Percentiles rank a stretch among this genome's conserved stretches.
Evolutionary conservation across 805 yeast species (phyloP).

Genomic region (Hanseniaspora meyeri): DNA sequence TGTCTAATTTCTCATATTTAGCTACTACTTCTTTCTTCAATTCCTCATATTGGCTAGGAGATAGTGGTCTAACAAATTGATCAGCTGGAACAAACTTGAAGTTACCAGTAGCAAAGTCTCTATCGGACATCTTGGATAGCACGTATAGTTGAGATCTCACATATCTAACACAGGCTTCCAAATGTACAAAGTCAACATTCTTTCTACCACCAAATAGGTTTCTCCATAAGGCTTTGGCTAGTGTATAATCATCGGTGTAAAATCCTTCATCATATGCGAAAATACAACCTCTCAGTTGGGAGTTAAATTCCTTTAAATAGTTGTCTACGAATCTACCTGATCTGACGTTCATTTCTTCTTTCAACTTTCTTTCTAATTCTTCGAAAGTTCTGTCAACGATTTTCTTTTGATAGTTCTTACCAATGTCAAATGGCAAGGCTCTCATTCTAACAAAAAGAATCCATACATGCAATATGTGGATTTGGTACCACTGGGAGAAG

Average conservation of each 20-base stretch:
- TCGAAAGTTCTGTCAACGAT: slow-evolving; percentile 77
- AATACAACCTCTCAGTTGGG: slow-evolving; percentile 79
- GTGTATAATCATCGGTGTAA: slow-evolving; percentile 59
- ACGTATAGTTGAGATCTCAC: slow-evolving; percentile 83
- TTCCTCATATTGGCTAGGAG: slow-evolving; percentile 48
- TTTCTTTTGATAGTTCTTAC: slow-evolving; percentile 82
- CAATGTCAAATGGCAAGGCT: slow-evolving; percentile 83
- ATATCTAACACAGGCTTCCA: slow-evolving; percentile 83
- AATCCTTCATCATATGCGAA: slow-evolving; percentile 90
- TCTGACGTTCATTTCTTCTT: slow-evolving; percentile 72
- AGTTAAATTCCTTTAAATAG: slow-evolving; percentile 78
- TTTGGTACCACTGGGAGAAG: slow-evolving; percentile 93
- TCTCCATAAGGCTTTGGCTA: slow-evolving; percentile 78
- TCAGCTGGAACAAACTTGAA: slow-evolving; percentile 76
- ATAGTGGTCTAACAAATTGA: slow-evolving; percentile 60
- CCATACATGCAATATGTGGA: slow-evolving; percentile 86
- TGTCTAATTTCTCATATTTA: slow-evolving; percentile 40
- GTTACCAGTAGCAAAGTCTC: slow-evolving; percentile 86
- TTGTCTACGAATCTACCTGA: slow-evolving; percentile 73
- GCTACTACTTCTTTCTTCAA: slow-evolving; percentile 39
- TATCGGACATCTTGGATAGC: slow-evolving; percentile 69
- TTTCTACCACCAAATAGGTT: slow-evolving; percentile 79
- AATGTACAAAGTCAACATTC: slow-evolving; percentile 65
- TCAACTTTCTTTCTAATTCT: slow-evolving; percentile 77
- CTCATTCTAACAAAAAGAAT: slow-evolving; percentile 88